phyloP scores from a whole-genome alignment of 2,329 filamentous ascomycete species.

The Ramichloridium luteum region DNA sequence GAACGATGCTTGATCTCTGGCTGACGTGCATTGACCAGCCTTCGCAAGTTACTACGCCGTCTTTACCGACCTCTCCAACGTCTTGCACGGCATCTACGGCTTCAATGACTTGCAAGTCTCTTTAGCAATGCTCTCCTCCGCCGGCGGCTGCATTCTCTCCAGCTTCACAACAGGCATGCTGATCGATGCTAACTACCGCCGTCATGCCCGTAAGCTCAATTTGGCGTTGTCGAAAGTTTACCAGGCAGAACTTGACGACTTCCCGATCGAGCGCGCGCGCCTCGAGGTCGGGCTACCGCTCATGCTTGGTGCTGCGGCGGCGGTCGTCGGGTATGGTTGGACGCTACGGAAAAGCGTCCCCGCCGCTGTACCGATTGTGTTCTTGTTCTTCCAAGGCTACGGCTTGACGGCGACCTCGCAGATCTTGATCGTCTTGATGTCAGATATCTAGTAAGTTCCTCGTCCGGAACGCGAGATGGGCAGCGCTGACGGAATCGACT shows the following conservation, averaged over 20 bases:
- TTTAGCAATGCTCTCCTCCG: too few species aligned
- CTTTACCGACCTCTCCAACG: slow-evolving; percentile 18
- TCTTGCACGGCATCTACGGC: slow-evolving; percentile 29
- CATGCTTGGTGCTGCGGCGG: slow-evolving; percentile 24
- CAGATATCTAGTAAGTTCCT: slow-evolving; percentile 31
- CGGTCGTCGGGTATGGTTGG: slow-evolving; percentile 32
- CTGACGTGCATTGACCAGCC: slow-evolving; percentile 30
- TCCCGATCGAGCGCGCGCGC: slow-evolving; percentile 38
- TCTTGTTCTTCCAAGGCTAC: slow-evolving; percentile 32
- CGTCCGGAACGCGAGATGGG: too few species aligned
- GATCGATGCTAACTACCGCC: slow-evolving; percentile 63
- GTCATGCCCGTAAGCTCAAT: slow-evolving; percentile 49
- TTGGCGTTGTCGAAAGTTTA: slow-evolving; percentile 49
- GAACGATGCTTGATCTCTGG: slow-evolving; percentile 29
- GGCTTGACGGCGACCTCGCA: slow-evolving; percentile 28
- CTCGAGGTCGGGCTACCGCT: slow-evolving; percentile 30
- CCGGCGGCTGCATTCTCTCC: slow-evolving; percentile 28
- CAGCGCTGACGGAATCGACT: too few species aligned
- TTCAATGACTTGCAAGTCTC: slow-evolving; percentile 31
- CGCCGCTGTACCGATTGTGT: slow-evolving; percentile 31
- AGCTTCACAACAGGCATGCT: slow-evolving; percentile 40
- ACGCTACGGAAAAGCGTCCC: slow-evolving; percentile 25
- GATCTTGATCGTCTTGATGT: slow-evolving; percentile 34
- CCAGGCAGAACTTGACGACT: slow-evolving; percentile 39
- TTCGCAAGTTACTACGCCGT: slow-evolving; percentile 27